Evolutionary conservation across 106 monocot genomes (phyloP).

Genomic region (Narthecium ossifragum): DNA sequence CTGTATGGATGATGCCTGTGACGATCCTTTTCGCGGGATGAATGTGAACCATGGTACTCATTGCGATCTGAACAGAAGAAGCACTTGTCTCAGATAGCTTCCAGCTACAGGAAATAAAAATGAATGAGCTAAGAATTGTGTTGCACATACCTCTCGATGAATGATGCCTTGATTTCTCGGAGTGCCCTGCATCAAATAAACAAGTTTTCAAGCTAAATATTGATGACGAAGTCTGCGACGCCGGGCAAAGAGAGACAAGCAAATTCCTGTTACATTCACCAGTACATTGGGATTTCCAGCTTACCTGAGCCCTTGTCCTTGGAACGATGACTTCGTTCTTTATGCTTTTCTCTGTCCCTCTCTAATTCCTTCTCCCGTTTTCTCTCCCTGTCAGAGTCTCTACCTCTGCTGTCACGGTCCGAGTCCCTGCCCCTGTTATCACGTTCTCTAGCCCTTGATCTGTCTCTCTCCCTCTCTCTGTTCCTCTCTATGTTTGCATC

Average conservation of each 20-base stretch:
- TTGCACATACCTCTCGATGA: constrained; percentile 47
- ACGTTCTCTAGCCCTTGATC: constrained; percentile 40
- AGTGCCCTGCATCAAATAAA: constrained; percentile 28
- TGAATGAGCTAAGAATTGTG: background rate
- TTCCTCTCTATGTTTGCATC: constrained; percentile 37
- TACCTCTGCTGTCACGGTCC: constrained; percentile 42
- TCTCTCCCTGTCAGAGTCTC: constrained; percentile 38
- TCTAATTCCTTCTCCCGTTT: constrained; percentile 47
- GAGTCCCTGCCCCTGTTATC: constrained; percentile 48
- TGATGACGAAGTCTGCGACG: background rate
- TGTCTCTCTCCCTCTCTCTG: constrained; percentile 41
- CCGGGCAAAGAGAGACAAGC: background rate
- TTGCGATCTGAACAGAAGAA: constrained; percentile 33
- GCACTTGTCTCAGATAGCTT: background rate
- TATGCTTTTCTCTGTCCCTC: constrained; percentile 40
- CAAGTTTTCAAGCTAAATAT: background rate
- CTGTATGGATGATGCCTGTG: constrained; percentile 40
- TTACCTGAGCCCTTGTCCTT: constrained; percentile 72
- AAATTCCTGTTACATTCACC: background rate
- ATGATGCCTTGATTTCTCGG: constrained; percentile 55
- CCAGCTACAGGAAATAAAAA: background rate
- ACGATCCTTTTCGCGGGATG: constrained; percentile 48
- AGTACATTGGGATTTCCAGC: background rate
- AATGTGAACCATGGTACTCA: constrained; percentile 47
- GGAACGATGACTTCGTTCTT: constrained; percentile 42